phyloP scores from a whole-genome alignment of 2,329 filamentous ascomycete species.

The Aspergillus fumigatus region DNA sequence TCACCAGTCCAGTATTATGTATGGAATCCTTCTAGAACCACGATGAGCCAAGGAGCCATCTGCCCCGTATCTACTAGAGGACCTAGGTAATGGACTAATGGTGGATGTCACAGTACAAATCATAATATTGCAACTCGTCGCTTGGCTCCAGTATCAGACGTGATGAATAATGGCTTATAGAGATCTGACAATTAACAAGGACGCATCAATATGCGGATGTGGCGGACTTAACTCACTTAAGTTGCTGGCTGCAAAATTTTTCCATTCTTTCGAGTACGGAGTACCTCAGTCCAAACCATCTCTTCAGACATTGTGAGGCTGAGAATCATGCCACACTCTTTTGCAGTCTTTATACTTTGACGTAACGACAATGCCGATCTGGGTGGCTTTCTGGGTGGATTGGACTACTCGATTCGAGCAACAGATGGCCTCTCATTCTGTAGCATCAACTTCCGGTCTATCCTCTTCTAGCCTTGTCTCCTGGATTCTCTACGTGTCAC shows the following conservation, averaged over 20 bases:
- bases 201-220: not conserved
- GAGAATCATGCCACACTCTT: too few species aligned
- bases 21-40: slow-evolving; percentile 15
- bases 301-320: too few species aligned
- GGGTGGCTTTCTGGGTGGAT: not conserved
- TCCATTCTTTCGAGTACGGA: not conserved
- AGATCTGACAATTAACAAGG: not conserved
- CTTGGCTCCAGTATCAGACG: not conserved
- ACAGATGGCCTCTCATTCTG: not conserved
- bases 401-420: not conserved
- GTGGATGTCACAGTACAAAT: not conserved
- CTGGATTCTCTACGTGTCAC: not conserved
- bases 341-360: not conserved
- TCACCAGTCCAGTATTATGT: slow-evolving; percentile 1
- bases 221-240: not conserved
- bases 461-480: too few species aligned
- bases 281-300: not conserved
- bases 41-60: not conserved
- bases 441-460: not conserved
- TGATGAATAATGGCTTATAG: not conserved
- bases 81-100: not conserved
- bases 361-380: not conserved
- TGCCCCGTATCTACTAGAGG: too few species aligned
- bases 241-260: not conserved
- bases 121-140: not conserved